phyloP scores from a whole-genome alignment of 441 rosid species.

The Dalechampia spathulata region DNA sequence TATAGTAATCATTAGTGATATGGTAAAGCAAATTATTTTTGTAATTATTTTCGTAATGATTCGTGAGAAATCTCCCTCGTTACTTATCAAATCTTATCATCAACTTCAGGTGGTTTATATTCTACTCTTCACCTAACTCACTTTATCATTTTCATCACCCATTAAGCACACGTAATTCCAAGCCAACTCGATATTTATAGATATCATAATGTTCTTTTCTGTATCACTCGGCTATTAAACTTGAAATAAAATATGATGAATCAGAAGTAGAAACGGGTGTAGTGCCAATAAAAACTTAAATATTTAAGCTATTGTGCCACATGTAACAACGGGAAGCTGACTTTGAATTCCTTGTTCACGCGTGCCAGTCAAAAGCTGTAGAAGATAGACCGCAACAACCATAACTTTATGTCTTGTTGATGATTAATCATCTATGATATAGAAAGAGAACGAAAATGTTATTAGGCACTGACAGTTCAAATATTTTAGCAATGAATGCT shows the following conservation, averaged over 20 bases:
- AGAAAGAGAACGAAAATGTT: neutral
- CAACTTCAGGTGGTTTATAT: constrained; percentile 16
- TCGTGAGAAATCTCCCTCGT: neutral
- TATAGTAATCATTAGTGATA: neutral
- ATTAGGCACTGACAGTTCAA: neutral
- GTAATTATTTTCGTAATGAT: neutral
- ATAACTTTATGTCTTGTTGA: neutral
- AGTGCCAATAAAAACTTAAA: too few relatives aligned
- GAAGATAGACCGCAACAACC: constrained; percentile 29
- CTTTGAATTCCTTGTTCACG: constrained; percentile 19
- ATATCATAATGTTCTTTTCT: too few relatives aligned
- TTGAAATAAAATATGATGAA: too few relatives aligned
- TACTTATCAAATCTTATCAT: constrained; percentile 18
- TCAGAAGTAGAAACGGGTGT: too few relatives aligned
- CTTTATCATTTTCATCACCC: neutral
- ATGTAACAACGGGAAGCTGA: constrained; percentile 12
- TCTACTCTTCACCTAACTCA: constrained; percentile 26
- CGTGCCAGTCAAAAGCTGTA: constrained; percentile 25
- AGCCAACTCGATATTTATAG: too few relatives aligned
- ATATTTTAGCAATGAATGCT: too few relatives aligned
- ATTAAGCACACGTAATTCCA: too few relatives aligned
- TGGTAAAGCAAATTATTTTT: neutral
- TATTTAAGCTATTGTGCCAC: constrained; percentile 19
- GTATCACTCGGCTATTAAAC: too few relatives aligned
- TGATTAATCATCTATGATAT: neutral